These are phyloP conservation scores for Dendrothele bispora DNA, from an alignment of 768 basidiomycete species.

Conservation along the genomic window DNA sequence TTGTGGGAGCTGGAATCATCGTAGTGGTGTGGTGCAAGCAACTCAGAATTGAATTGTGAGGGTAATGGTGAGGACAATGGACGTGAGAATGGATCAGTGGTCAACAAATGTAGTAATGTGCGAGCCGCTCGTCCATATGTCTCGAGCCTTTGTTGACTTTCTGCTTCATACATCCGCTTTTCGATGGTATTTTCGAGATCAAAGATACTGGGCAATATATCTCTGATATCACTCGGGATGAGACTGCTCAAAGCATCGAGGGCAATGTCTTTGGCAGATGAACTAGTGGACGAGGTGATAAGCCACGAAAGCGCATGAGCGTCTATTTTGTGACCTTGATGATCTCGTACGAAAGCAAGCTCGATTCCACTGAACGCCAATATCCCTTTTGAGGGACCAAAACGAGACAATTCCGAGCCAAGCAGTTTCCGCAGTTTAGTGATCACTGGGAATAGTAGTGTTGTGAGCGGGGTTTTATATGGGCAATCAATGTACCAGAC, in stretches of 20 bases:
- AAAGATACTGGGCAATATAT: not conserved
- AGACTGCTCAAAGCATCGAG: not conserved
- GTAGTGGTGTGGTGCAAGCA: too few species aligned
- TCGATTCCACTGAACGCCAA: not conserved
- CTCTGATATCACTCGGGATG: not conserved
- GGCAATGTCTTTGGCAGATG: not conserved
- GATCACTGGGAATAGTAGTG: not conserved
- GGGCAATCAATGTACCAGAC: conserved; percentile 1
- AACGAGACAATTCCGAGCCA: not conserved
- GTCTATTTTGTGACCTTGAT: not conserved
- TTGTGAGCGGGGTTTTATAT: not conserved
- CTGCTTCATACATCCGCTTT: not conserved
- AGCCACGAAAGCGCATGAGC: not conserved
- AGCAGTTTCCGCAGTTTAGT: not conserved
- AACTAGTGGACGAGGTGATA: not conserved
- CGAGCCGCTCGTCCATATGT: too few species aligned
- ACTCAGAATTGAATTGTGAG: too few species aligned
- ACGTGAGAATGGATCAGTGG: too few species aligned
- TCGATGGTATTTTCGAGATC: not conserved
- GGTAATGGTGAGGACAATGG: too few species aligned
- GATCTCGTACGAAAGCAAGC: not conserved
- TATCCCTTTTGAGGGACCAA: not conserved
- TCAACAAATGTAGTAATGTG: too few species aligned
- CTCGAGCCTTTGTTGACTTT: not conserved
- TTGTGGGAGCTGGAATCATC: too few species aligned